Evolutionary conservation across 192 early-diverging fungal species (phyloP).

Genomic region (Dimargaris cristalligena): DNA sequence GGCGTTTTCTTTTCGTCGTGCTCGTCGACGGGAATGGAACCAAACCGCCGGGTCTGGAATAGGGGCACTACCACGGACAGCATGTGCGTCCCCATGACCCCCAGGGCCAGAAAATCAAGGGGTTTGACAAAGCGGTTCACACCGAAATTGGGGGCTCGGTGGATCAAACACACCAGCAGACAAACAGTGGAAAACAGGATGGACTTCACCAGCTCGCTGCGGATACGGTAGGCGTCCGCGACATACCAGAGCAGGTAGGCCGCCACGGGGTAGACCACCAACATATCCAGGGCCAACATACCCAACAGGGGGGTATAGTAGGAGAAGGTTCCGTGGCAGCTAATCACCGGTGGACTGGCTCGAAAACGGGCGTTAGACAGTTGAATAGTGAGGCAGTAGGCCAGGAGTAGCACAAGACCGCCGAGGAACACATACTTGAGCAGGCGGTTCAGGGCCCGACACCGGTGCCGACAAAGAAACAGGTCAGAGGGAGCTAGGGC

Average conservation of each 20-base stretch:
- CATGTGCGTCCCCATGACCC: background rate
- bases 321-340: too few species aligned
- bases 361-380: background rate
- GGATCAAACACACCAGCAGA: background rate
- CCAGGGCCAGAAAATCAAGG: constrained; percentile 1
- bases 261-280: background rate
- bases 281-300: background rate
- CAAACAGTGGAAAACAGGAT: background rate
- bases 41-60: background rate
- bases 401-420: background rate
- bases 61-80: constrained; percentile 2
- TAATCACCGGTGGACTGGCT: background rate
- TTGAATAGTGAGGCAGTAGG: constrained; percentile 5
- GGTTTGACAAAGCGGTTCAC: background rate
- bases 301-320: background rate
- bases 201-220: background rate
- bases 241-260: background rate
- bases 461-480: constrained; percentile 8
- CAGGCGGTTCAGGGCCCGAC: background rate
- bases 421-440: background rate
- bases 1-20: background rate
- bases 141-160: background rate
- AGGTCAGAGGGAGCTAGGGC: background rate
- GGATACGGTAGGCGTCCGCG: constrained; percentile 6
- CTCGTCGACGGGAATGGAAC: too few species aligned